Base-by-base conservation (phyloP, 805 yeast species). In the Kazachstania martiniae region DNA sequence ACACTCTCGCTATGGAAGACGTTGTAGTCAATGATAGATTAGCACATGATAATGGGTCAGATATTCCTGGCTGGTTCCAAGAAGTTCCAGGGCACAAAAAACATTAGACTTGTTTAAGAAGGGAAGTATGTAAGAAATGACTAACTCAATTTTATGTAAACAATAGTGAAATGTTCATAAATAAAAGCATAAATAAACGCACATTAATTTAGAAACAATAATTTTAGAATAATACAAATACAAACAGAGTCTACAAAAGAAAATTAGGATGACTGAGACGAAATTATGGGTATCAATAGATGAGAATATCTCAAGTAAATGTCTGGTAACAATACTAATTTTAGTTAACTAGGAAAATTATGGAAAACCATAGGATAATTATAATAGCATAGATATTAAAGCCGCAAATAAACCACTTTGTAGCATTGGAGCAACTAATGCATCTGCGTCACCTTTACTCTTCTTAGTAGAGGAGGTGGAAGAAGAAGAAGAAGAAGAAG, bases 51-150 rank as follows among this genome's bases (percentile, higher is more conserved):
- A 59, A 74, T n/a, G 96, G 96, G 21, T 77, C 72, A 32, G 96
- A 84, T 59, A 83, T 91, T 29, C 75, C 77, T 3, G 98, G 97
- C 4, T 91, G 98, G 98, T 70, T 74, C 18, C 62, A 62, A 36
- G 95, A 85, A 53, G 69, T 73, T 14, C 58, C 51, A 21, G 66
- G 64, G 0, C 60, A 60, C 36, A 53, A 58, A 32, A 59, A 51
- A 35, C 66, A 61, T 38, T 62, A 36, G 47, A 14, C 9, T 27
- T 3, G 12, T 12, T 25, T 15, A n/a, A 16, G 10, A 4, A 8
- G 5, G 9, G 14, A 18, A 18, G 8, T 17, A n/a, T n/a, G n/a
- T n/a, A n/a, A n/a, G n/a, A n/a, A n/a, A n/a, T n/a, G n/a, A n/a
- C 12, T 12, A 12, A n/a, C 12, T 25, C 10, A 15, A 6, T 8